A percentile compares a stretch with the other conserved stretches of the same genome.
Evolutionary conservation across 164 flowering plant genomes (phyloP).

Genomic region (Platanus orientalis): DNA sequence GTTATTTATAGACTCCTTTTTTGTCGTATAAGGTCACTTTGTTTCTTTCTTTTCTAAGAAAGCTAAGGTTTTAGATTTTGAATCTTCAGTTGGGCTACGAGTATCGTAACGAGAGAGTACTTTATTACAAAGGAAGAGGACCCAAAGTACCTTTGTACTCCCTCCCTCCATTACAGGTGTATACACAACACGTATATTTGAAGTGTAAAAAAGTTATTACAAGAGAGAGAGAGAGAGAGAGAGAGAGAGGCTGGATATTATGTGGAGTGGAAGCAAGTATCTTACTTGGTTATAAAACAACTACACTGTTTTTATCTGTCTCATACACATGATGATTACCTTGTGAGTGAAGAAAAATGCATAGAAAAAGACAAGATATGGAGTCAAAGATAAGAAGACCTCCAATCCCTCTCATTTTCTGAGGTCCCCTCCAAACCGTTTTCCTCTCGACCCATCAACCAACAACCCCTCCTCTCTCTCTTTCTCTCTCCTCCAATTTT

Average conservation of each 20-base stretch:
- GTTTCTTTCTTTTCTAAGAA: no score
- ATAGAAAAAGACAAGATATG: slow-evolving; percentile 39
- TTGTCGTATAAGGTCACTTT: no score
- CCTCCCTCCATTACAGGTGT: not conserved
- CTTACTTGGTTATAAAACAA: slow-evolving; percentile 25
- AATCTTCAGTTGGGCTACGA: no score
- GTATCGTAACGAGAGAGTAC: no score
- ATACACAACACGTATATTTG: not conserved
- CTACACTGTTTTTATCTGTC: not conserved
- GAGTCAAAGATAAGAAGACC: slow-evolving; percentile 67
- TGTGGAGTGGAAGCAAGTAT: slow-evolving; percentile 53
- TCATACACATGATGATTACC: slow-evolving; percentile 36
- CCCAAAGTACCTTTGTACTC: not conserved
- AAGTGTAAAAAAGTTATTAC: not conserved
- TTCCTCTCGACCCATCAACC: slow-evolving; percentile 65
- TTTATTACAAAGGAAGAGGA: not conserved
- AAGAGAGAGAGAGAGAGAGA: slow-evolving; percentile 6
- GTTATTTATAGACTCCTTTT: no score
- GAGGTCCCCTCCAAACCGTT: slow-evolving; percentile 83
- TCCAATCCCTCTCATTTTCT: slow-evolving; percentile 24
- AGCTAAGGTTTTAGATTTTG: no score
- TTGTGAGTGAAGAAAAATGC: slow-evolving; percentile 63
- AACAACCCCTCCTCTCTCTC: slow-evolving; percentile 25
- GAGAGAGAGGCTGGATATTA: slow-evolving; percentile 23
- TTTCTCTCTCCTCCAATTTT: slow-evolving; percentile 33